Base-by-base conservation (phyloP, 106 monocot species). In the Platanthera zijinensis region DNA sequence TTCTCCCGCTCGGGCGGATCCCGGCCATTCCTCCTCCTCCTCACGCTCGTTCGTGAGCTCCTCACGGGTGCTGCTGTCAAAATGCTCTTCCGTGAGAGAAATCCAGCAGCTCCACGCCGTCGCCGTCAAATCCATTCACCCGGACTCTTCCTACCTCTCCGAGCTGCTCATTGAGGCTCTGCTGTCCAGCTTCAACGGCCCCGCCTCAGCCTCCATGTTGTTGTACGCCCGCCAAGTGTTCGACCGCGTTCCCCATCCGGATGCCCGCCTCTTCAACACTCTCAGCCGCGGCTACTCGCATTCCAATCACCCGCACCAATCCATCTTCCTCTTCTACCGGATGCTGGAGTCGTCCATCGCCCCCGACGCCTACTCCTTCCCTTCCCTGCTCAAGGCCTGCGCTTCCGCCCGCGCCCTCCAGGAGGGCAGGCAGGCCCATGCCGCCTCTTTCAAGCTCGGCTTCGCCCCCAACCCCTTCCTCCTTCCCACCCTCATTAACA, bases 351-450 rank as follows among this genome's bases (percentile, higher is more conserved):
- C 74, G 11, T 80, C 63, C 53, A 14, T 84, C 50, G 1, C 67
- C 59, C 87, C 80, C 3, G 90, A 90, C 9, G 74, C 76, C 74
- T 92, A 95, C 83, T 88, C 95, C 10, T 95, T 90, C 77, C 92
- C 95, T 1, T 84, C 88, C 14, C 77, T 95, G 56, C 82, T 92
- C 67, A 95, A 92, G 64, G 88, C 95, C 6, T 89, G 88, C 46
- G 85, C 95, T 6, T 32, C 17, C 25, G 74, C 82, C 11, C 83
- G 80, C 25, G 70, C 88, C 4, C 14, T 84, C 10, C 39, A 74
- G 25, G 79, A 80, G 30, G 88, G 92, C 14, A 80, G 30, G 70
- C 92, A 90, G 21, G 80, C 82, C 5, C 95, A 95, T 50, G 77
- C 69, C 1, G 52, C 75, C 0, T 82, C 83, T 4, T 6, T 87